phyloP scores from a whole-genome alignment of 75 land plant species.

The Cupressus sempervirens region DNA sequence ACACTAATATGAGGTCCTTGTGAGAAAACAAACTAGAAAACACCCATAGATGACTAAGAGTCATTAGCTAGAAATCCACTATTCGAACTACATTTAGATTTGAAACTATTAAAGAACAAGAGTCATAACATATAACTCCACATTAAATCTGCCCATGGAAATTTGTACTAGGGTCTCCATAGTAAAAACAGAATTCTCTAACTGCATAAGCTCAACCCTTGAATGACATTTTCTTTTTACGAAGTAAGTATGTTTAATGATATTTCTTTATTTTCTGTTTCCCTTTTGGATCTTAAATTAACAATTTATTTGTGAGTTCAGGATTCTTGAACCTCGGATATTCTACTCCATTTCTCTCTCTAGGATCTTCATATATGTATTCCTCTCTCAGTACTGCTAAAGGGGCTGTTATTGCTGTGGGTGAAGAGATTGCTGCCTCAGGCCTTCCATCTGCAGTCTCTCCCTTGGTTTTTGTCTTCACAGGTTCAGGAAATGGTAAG shows the following conservation, averaged over 20 bases:
- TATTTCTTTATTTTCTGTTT: neutral
- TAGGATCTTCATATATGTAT: slow-evolving; percentile 93
- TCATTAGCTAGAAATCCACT: too few species aligned
- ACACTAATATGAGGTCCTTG: too few species aligned
- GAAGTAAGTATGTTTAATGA: neutral
- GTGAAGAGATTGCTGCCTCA: slow-evolving; percentile 79
- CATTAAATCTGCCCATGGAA: too few species aligned
- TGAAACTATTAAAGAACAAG: too few species aligned
- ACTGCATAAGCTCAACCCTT: too few species aligned
- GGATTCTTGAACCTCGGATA: slow-evolving; percentile 87
- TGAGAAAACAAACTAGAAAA: too few species aligned
- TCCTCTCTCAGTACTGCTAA: slow-evolving; percentile 85
- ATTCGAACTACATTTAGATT: too few species aligned
- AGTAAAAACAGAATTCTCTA: too few species aligned
- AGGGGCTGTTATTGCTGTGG: slow-evolving; percentile 88
- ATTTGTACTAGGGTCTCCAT: too few species aligned
- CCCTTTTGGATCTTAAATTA: neutral
- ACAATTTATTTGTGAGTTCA: slow-evolving; percentile 27
- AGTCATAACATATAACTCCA: too few species aligned
- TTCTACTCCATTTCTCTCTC: slow-evolving; percentile 91
- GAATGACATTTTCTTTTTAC: neutral
- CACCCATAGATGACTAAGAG: too few species aligned
- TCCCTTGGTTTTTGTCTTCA: slow-evolving; percentile 87
- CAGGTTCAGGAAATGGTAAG: slow-evolving; percentile 97
- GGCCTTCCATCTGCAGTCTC: slow-evolving; percentile 85